Base-by-base conservation (phyloP, 208 protist species). In the Borovskyia barvae region DNA sequence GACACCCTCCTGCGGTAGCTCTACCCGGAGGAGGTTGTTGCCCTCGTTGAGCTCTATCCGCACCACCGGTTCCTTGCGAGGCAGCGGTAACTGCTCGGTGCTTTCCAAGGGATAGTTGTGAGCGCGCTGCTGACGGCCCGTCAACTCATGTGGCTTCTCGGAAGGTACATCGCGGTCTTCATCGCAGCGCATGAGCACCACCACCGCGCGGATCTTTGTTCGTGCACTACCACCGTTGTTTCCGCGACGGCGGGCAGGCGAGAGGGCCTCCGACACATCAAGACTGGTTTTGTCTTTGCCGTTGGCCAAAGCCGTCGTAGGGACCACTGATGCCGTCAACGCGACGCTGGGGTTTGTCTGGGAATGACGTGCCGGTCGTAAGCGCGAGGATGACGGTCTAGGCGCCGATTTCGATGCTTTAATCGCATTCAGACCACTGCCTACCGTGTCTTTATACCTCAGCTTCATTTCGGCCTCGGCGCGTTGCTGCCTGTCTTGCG, bases 21-120 rank as follows among this genome's bases (percentile, higher is more conserved):
- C 63, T 46, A 90, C 75, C 68, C 80, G 72, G 29, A 90, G 29
- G 20, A 53, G 60, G 17, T 37, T 48, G 14, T 56, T n/a, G 19
- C n/a, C 20, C 33, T 72, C 52, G 22, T 28, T 29, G 33, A 64
- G 28, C 25, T 50, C 40, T 24, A 67, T 54, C n/a, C 15, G 48
- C 8, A 70, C 46, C 8, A 52, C 62, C 12, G 37, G 37, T 32
- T 45, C 63, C 6, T 61, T 24, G 39, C n/a, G n/a, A n/a, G n/a
- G n/a, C n/a, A n/a, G n/a, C n/a, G n/a, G n/a, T n/a, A n/a, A n/a
- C n/a, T n/a, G n/a, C n/a, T n/a, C n/a, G n/a, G n/a, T n/a, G n/a
- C n/a, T n/a, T n/a, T n/a, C n/a, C n/a, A n/a, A n/a, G n/a, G n/a
- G n/a, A n/a, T n/a, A n/a, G n/a, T n/a, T n/a, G n/a, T n/a, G n/a